Conservation (phyloP, 345 rosid genomes). For the Ceriops tagal region DNA sequence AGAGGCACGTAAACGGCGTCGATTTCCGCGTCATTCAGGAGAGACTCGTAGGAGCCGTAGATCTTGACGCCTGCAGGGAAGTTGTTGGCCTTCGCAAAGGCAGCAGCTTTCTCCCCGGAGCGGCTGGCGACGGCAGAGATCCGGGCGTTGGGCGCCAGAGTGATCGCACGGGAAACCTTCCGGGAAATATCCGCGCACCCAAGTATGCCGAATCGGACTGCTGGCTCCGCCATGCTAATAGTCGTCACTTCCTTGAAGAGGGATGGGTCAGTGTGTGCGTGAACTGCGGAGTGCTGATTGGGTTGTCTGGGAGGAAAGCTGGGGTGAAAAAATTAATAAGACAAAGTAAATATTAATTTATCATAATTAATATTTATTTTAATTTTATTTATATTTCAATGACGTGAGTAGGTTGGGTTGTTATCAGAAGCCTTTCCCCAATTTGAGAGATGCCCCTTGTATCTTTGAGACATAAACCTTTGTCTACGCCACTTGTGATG, state of each 20-base stretch:
- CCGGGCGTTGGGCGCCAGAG: conserved; percentile 53
- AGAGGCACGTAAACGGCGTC: conserved; percentile 65
- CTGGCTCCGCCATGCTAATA: conserved; percentile 18
- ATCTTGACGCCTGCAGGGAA: conserved; percentile 42
- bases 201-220: conserved; percentile 52
- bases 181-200: conserved; percentile 65
- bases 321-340: too few species aligned
- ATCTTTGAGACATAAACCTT: too few species aligned
- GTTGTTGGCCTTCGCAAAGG: conserved; percentile 49
- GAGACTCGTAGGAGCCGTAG: conserved; percentile 56
- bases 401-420: too few species aligned
- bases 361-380: too few species aligned
- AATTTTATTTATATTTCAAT: too few species aligned
- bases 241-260: neutral
- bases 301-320: too few species aligned
- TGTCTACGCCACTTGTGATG: too few species aligned
- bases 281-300: too few species aligned
- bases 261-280: too few species aligned
- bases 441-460: too few species aligned
- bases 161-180: conserved; percentile 57
- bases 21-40: conserved; percentile 45
- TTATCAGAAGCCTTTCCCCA: too few species aligned
- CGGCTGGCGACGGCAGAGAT: conserved; percentile 54
- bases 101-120: conserved; percentile 42
- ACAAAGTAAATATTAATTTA: too few species aligned